Evolutionary conservation across 2,329 filamentous ascomycete genomes (phyloP), one percentile per base, ranked within the genome.

Genomic region (Dendryphion nanum): DNA sequence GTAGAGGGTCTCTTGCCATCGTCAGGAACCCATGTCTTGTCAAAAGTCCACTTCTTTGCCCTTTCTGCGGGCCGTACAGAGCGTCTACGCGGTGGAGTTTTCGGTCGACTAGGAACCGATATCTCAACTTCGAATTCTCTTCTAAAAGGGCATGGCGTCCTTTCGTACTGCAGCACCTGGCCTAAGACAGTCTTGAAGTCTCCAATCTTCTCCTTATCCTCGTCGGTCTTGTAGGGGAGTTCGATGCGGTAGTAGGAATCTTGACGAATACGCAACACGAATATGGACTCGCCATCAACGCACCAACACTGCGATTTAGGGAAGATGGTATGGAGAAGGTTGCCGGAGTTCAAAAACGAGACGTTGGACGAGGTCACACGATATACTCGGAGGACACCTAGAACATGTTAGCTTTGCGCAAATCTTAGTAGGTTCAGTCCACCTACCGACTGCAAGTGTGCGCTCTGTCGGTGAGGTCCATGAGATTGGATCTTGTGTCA

Each of bases 221-320:
- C 79, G 2, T 77, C 69, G 0, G 78, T 78, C 23, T 74, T 73
- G 13, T 81, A 76, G 0, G 89, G 86, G 5, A 96, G 69, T 59
- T 96, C 90, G 54, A 96, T 93, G 47, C 90, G 82, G 77, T 93
- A 95, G 64, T 93, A 96, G 30, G 85, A 84, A 19, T 90, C 84
- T 30, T 84, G 80, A 16, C 89, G 77, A 48, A 94, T 88, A 48
- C 90, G 85, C 42, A 96, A 70, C n/a, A 95, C 85, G 51, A 95
- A 95, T 51, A 83, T 89, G 28, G 85, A 85, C 39, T 83, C 78
- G 40, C 88, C 85, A 62, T 94, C 87, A 20, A 96, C 85, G 62
- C 86, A 94, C 90, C 90, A 96, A 60, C 86, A 94, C 66, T 95
- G 89, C 41, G 89, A 94, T 63, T 88, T 88, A 17, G 87, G 88